Evolutionary conservation across 1,284 basidiomycete species (phyloP), one percentile per base, ranked within the genome.

Genomic region (Ustilago crameri): DNA sequence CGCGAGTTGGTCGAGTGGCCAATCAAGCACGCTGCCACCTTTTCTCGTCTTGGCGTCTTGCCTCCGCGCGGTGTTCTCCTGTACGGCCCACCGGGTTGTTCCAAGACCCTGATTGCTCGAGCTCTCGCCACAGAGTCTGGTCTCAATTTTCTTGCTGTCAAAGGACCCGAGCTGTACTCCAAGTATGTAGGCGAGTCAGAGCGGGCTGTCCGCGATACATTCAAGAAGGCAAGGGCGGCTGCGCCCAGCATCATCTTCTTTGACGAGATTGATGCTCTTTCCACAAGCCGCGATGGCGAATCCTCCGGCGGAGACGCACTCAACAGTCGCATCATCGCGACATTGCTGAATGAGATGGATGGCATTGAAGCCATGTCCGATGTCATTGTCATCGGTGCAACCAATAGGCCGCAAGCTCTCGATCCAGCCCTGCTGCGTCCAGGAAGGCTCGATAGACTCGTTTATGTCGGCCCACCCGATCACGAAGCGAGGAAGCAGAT

Each of bases 181-280:
- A 98, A 98, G 85, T 99, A 91, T 76, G 93, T 99, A 5, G 96
- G 96, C 40, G 96, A 98, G 84, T 96, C 93, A 0, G 96, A 99
- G 84, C 88, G 92, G 32, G 92, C 93, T 0, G 91, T 98, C 5
- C 88, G 96, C 26, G 95, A 98, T 75, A 91, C 96, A 47, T 99
- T 99, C 84, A 87, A 92, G 50, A 98, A 96, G 84, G 96, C 96
- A 0, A 88, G 95, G 34, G 91, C 92, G 0, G 94, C 93, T 0
- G 88, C 95, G 0, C 96, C 96, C 0, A 93, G 93, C 1, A 95
- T 98, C 75, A 87, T 99, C 48, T 98, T 99, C 84, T 95, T 99
- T 24, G 96, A 99, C 82, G 96, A 98, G 84, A 93, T 99, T 49
- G 96, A 99, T 80, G 94, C 95, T 0, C 87, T 99, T 1, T 94